Percentiles rank a stretch among this genome's conserved stretches.
Conservation (phyloP, 176 grass and related monocot species). For the Typha latifolia region DNA sequence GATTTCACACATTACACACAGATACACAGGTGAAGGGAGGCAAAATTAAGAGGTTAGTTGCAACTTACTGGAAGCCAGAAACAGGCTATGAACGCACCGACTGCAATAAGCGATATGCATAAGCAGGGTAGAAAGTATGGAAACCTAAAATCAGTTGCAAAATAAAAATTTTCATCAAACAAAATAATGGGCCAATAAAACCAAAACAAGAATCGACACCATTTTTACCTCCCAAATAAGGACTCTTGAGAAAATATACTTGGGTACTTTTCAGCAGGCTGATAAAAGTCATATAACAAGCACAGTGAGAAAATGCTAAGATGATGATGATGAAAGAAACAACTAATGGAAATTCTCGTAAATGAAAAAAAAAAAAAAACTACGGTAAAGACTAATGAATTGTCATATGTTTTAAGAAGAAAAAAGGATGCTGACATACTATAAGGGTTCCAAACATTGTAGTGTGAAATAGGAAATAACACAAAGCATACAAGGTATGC, state of each 20-base stretch:
- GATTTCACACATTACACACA: neutral
- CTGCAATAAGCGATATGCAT: constrained; percentile 49
- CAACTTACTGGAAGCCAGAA: constrained; percentile 59
- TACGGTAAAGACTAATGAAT: no score
- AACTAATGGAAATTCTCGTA: neutral
- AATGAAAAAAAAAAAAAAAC: no score
- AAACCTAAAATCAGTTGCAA: constrained; percentile 36
- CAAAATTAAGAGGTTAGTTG: neutral
- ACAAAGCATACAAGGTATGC: no score
- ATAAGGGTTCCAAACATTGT: no score
- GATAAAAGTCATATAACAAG: constrained; percentile 14
- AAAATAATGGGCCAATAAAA: neutral
- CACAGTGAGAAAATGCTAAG: neutral
- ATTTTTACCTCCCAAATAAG: constrained; percentile 52
- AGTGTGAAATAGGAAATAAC: no score
- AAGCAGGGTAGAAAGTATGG: constrained; percentile 68
- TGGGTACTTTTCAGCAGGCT: constrained; percentile 53
- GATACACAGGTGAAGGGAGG: neutral
- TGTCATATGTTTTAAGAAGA: no score
- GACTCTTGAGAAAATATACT: constrained; percentile 44
- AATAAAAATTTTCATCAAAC: neutral
- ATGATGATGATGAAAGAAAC: neutral
- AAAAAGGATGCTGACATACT: no score
- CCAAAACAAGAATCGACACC: neutral
- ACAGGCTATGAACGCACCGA: constrained; percentile 36